Base-by-base conservation (phyloP, 768 basidiomycete species). In the Boletus reticuloceps region DNA sequence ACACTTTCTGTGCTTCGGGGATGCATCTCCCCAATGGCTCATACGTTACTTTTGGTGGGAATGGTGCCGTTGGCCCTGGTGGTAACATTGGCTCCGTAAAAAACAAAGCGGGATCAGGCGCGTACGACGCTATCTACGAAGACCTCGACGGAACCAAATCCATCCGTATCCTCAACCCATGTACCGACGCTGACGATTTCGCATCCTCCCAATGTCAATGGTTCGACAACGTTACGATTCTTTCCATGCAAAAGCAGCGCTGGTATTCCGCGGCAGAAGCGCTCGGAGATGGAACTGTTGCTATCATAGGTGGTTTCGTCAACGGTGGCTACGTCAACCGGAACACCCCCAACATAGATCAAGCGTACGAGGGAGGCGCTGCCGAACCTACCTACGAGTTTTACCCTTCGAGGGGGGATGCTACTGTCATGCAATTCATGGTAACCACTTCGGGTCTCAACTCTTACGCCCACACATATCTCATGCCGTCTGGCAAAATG, bases 311-410 rank as follows among this genome's bases (percentile, higher is more conserved):
- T 39, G 88, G 88, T 39, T 90, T 89, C 66, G 79, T 82, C 48
- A 83, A 80, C 51, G 90, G 89, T 54, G 89, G 90, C 22, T 92
- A 90, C 63, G 76, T 91, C 68, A 91, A 91, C 69, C 75, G 86
- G 20, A 90, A 91, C 59, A 81, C 74, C 39, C 88, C 88, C 17
- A 86, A 87, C 61, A 72, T 62, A 12, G 86, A 91, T 59, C 89
- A 88, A 3, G 70, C 70, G 2, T 74, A 65, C 29, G 79, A 84
- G 62, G 87, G 87, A 44, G 84, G 84, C 37, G 88, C 81, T 12
- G 87, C 90, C 11, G 89, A 94, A 62, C 87, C 88, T 29, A 89
- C 89, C 0, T 88, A 81, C 66, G 92, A 94, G 73, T 90, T 92
- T 70, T 94, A 79, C 72, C 93, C 93, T 16, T 76, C 81, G 7